phyloP scores from a whole-genome alignment of 257 asterid genomes.

The Plantago ovata region DNA sequence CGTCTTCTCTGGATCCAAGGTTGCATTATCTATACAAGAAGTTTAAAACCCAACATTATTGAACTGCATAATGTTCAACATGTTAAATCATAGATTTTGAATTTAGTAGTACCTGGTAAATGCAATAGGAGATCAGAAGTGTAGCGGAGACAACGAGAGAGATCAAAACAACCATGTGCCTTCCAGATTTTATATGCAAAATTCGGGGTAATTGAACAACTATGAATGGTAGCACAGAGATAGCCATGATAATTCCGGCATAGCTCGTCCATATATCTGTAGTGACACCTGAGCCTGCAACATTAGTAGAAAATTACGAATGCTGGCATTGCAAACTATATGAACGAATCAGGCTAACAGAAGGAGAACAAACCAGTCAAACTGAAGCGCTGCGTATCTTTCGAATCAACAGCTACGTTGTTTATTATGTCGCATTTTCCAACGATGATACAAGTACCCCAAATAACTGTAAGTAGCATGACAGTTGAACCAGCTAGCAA shows the following conservation, averaged over 20 bases:
- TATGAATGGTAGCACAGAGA: conserved; percentile 73
- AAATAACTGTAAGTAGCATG: conserved; percentile 80
- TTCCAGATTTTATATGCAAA: conserved; percentile 53
- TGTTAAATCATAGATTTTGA: background rate
- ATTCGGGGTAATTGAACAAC: conserved; percentile 74
- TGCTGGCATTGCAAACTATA: too few species aligned
- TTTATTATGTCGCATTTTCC: conserved; percentile 75
- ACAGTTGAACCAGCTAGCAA: conserved; percentile 94
- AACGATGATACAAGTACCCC: conserved; percentile 84
- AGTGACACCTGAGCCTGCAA: conserved; percentile 83
- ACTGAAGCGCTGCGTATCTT: conserved; percentile 60
- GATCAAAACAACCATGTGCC: conserved; percentile 62
- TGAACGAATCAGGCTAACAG: background rate
- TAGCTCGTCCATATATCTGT: conserved; percentile 87
- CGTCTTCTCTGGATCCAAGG: conserved; percentile 84
- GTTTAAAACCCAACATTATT: background rate
- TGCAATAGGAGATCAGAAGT: conserved; percentile 65
- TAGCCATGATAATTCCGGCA: conserved; percentile 80
- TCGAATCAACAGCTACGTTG: conserved; percentile 42
- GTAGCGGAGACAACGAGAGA: conserved; percentile 59
- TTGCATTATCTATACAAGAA: conserved; percentile 59
- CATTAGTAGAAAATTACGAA: conserved; percentile 12
- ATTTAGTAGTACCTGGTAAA: conserved; percentile 64
- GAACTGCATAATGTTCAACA: background rate
- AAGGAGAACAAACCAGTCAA: conserved; percentile 51